Base-by-base conservation (phyloP, 164 flowering plant genomes). In the Protea cynaroides region DNA sequence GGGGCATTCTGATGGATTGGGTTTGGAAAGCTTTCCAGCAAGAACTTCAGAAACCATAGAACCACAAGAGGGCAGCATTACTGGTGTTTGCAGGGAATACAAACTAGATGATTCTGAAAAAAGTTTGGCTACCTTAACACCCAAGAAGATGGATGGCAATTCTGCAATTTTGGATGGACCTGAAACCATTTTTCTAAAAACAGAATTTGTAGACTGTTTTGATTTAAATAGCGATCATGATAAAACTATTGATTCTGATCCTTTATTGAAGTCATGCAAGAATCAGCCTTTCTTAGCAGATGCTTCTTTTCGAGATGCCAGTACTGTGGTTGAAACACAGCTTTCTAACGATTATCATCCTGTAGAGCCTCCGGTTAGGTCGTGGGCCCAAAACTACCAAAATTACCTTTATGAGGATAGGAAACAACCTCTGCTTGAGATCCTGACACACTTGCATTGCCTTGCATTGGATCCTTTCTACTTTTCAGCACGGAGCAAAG, bases 381-480 rank as follows among this genome's bases (percentile, higher is more conserved):
- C 29, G 23, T 15, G 18, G 12, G 17, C 40, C 43, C 54, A 18
- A 58, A n/a, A 17, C 24, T n/a, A n/a, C n/a, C n/a, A n/a, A n/a
- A n/a, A n/a, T n/a, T 18, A 10, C 22, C 22, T 3, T 19, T 17
- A 34, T 44, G 14, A 58, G 23, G 44, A 46, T n/a, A 9, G 55
- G 50, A 46, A 4, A 58, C 46, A 59, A 3, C 34, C 46, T 5
- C 65, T 62, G 24, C 19, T 18, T 29, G 52, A 62, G 15, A 25
- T 62, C 40, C 21, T 62, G 56, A 19, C 13, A 6, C 8, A 49
- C 50, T 12, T 58, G 24, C 50, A 59, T 6, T 47, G 24, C 59
- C 63, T 36, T 36, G 69, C 69, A 36, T 17, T 49, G 54, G 51
- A 66, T 59, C 49, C 63, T 49, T 59, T 66, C 12, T 51, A 50